Evolutionary conservation across 306 rosid species (phyloP).

Genomic region (Astragalus glycyphyllos): DNA sequence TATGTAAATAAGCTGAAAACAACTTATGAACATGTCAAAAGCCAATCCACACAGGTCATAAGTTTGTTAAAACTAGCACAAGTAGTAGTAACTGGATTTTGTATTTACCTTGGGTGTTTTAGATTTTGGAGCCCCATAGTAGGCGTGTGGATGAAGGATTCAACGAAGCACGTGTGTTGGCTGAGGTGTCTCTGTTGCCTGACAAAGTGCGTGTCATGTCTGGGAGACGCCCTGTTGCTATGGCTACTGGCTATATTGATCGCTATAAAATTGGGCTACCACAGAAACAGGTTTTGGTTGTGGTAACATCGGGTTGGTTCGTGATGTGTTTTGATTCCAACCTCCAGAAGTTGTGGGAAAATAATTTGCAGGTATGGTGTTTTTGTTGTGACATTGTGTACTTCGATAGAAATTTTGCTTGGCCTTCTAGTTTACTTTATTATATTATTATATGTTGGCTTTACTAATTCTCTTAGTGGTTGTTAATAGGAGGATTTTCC

Average conservation of each 20-base stretch:
- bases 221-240: constrained; percentile 94
- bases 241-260: constrained; percentile 90
- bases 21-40: too few species aligned
- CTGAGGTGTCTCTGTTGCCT: constrained; percentile 83
- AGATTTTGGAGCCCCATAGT: constrained; percentile 92
- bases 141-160: constrained; percentile 94
- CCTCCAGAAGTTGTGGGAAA: constrained; percentile 90
- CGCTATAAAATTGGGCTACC: constrained; percentile 70
- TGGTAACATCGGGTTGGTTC: constrained; percentile 95
- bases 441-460: constrained; percentile 2
- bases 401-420: background rate
- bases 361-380: constrained; percentile 75
- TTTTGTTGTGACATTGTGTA: constrained; percentile 18
- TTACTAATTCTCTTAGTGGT: constrained; percentile 37
- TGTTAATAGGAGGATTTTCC: constrained; percentile 87
- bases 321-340: constrained; percentile 98
- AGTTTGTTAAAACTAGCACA: constrained; percentile 29
- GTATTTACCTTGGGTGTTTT: constrained; percentile 25
- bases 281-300: constrained; percentile 85
- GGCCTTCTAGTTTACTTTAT: background rate
- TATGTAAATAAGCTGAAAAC: too few species aligned
- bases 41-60: too few species aligned
- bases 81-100: constrained; percentile 30
- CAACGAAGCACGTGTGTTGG: constrained; percentile 79
- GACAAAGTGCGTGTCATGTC: constrained; percentile 86